Evolutionary conservation across 2,329 filamentous ascomycete species (phyloP).

Genomic region (Gnomoniopsis smithogilvyi): DNA sequence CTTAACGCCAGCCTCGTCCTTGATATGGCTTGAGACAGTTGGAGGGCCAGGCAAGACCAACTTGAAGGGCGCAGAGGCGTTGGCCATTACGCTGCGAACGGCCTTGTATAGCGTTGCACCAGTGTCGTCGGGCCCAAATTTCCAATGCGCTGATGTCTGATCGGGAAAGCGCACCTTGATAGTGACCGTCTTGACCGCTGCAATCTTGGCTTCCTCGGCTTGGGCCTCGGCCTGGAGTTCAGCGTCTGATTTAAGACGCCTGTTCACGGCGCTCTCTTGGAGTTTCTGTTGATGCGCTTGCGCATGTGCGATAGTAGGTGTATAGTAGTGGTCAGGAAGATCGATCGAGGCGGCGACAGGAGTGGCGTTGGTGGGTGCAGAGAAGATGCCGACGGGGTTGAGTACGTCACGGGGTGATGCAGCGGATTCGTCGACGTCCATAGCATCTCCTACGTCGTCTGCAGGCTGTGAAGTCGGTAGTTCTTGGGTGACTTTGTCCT

Average conservation of each 20-base stretch:
- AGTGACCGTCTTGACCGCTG: conserved; percentile 63
- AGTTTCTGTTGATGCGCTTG: conserved; percentile 71
- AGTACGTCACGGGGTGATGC: conserved; percentile 31
- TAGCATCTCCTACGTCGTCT: conserved; percentile 20
- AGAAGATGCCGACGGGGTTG: conserved; percentile 67
- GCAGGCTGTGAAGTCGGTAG: neutral
- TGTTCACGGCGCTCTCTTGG: conserved; percentile 62
- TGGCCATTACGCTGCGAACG: conserved; percentile 67
- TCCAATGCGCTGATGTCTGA: conserved; percentile 71
- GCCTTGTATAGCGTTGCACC: conserved; percentile 70
- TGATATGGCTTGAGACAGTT: conserved; percentile 32
- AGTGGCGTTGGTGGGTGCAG: conserved; percentile 69
- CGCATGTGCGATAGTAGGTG: conserved; percentile 71
- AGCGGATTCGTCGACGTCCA: conserved; percentile 25
- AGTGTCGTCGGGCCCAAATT: conserved; percentile 66
- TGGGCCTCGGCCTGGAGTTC: conserved; percentile 71
- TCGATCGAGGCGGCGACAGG: conserved; percentile 69
- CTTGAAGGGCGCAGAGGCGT: conserved; percentile 60
- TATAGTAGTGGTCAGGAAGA: conserved; percentile 72
- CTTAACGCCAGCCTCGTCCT: conserved; percentile 41
- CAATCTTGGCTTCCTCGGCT: conserved; percentile 62
- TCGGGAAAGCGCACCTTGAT: conserved; percentile 88
- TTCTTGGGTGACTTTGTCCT: conserved; percentile 6
- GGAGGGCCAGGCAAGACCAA: conserved; percentile 58
- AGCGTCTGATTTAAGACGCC: conserved; percentile 75